Evolutionary conservation across 2,329 filamentous ascomycete species (phyloP).

Genomic region (Aureobasidium sp.): DNA sequence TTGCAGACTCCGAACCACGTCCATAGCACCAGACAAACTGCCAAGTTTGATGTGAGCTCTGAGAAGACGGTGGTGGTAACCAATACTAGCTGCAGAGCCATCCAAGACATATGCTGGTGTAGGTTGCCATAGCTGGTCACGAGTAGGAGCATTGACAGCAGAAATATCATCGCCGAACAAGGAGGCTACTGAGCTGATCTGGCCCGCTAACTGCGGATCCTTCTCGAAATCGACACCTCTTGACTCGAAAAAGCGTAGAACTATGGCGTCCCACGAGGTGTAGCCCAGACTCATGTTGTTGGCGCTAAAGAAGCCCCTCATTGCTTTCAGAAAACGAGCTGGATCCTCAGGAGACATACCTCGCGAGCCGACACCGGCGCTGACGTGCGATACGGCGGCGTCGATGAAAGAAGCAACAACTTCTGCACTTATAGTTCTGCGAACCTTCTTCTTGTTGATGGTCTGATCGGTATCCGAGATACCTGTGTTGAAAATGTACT

Average conservation of each 20-base stretch:
- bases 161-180: slow-evolving; percentile 34
- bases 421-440: slow-evolving; percentile 49
- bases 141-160: slow-evolving; percentile 26
- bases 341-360: slow-evolving; percentile 30
- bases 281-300: slow-evolving; percentile 33
- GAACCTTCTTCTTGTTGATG: slow-evolving; percentile 20
- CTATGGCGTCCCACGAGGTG: slow-evolving; percentile 37
- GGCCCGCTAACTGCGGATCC: slow-evolving; percentile 32
- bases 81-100: slow-evolving; percentile 35
- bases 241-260: slow-evolving; percentile 45
- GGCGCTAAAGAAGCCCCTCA: slow-evolving; percentile 31
- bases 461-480: neutral
- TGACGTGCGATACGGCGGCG: slow-evolving; percentile 39
- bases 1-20: slow-evolving; percentile 32
- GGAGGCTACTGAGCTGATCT: slow-evolving; percentile 30
- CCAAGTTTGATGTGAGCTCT: slow-evolving; percentile 32
- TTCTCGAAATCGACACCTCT: slow-evolving; percentile 37
- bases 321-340: slow-evolving; percentile 27
- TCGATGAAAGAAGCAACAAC: slow-evolving; percentile 49
- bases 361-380: slow-evolving; percentile 35
- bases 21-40: slow-evolving; percentile 31
- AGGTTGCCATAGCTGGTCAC: slow-evolving; percentile 16
- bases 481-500: slow-evolving; percentile 24
- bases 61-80: slow-evolving; percentile 36
- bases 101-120: slow-evolving; percentile 37